Evolutionary conservation across 2,329 filamentous ascomycete species (phyloP), one percentile per base, ranked within the genome.

Genomic region (Paraphaeosphaeria sporulosa): DNA sequence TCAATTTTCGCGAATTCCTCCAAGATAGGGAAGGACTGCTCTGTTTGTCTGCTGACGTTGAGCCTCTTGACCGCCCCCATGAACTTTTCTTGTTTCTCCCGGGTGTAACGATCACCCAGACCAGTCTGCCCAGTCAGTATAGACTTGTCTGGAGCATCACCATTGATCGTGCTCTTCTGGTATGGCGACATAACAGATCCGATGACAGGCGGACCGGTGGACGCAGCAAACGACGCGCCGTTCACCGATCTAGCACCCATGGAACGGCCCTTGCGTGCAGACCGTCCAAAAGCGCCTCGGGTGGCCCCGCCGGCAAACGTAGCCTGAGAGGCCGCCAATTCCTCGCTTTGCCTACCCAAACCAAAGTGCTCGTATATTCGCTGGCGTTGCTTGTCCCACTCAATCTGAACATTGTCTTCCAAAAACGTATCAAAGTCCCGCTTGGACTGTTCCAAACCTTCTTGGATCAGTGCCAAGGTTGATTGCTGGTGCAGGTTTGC

Each of bases 301-400:
- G 72, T 60, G n/a, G 67, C 69, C 27, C 71, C 71, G 61, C 51
- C 67, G 53, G 69, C 71, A 58, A 76, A 76, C 19, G 74, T 74
- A 57, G 75, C 76, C 34, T 77, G 72, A 7, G 72, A 74, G 34
- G 73, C 74, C 21, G 73, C 74, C 64, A 77, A 67, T 23, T 79
- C 76, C 55, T 79, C 78, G 51, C 72, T 76, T 64, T 76, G 81
- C 64, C 79, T 81, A 46, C 82, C 84, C 17, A 99, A 90, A 15
- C 95, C 95, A 77, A 99, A 98, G 78, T 99, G 95, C 72, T 97
- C 89, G 79, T 97, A 98, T 65, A 99, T 97, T 66, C 89, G 89
- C 78, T 91, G 92, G 64, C 94, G 90, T 80, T 98, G 94, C 17
- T 91, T 90, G 69, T 97, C 94, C 94, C 95, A 98, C 76, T 98